Evolutionary conservation across 1,284 basidiomycete species (phyloP).

Genomic region (Phellinidium pouzarii): DNA sequence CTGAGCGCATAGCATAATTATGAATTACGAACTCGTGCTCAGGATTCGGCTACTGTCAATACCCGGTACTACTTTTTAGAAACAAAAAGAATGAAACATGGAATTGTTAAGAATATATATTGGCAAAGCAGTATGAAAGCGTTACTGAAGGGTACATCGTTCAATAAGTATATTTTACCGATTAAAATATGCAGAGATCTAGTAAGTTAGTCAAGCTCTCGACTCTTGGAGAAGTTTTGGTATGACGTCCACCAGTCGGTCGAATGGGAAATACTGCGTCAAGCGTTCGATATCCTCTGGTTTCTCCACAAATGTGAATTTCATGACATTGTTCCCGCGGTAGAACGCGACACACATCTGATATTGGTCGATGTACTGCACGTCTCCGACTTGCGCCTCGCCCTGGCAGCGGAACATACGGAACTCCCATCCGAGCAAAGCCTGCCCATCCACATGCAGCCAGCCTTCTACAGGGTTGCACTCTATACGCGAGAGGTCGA

Average conservation of each 20-base stretch:
- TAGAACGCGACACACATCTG: slow-evolving; percentile 72
- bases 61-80: too few species aligned
- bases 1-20: too few species aligned
- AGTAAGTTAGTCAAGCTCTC: neutral
- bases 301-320: slow-evolving; percentile 66
- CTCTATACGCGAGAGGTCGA: slow-evolving; percentile 73
- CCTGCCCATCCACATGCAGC: slow-evolving; percentile 57
- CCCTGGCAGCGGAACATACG: slow-evolving; percentile 46
- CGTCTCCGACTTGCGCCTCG: slow-evolving; percentile 59
- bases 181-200: neutral
- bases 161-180: neutral
- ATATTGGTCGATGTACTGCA: slow-evolving; percentile 53
- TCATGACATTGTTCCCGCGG: slow-evolving; percentile 53
- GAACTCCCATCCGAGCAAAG: slow-evolving; percentile 75
- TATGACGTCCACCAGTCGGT: slow-evolving; percentile 70
- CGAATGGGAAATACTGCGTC: slow-evolving; percentile 77
- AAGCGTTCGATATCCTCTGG: slow-evolving; percentile 60
- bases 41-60: too few species aligned
- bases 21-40: too few species aligned
- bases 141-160: neutral
- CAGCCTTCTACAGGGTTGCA: slow-evolving; percentile 61
- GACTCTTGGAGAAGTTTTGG: slow-evolving; percentile 57
- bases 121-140: too few species aligned
- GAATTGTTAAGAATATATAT: too few species aligned
- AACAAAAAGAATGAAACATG: too few species aligned